Evolutionary conservation across 1,284 basidiomycete genomes (phyloP), one percentile per base, ranked within the genome.

Genomic region (Malassezia obtusa): DNA sequence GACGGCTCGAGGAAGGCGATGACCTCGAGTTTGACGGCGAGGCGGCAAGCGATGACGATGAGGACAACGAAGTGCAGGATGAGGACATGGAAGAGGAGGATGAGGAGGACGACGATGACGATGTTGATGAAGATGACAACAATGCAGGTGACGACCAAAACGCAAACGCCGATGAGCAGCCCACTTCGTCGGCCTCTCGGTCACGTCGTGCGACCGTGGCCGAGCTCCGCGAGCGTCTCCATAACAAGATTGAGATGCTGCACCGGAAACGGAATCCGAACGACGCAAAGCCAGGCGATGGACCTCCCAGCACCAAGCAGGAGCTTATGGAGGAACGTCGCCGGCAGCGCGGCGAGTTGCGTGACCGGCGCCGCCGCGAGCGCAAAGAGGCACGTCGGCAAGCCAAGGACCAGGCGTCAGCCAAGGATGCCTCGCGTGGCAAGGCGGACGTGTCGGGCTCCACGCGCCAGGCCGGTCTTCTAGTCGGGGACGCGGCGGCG

Each of bases 321-420:
- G 68, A 68, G 35, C 59, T 72, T 2, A 52, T 72, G 36, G 67
- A 69, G 43, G 70, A 68, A 52, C 62, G 68, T 30, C 49, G 70
- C 19, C 58, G 61, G 11, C 62, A 67, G 50, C 45, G 70, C 5
- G 61, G 65, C 41, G 67, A 71, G 35, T 65, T 68, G 53, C 60
- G 68, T 25, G 68, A 72, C 38, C 57, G 59, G 19, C 65, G 69
- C 43, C 63, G 66, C 49, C 50, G 60, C 11, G 58, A 63, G 38
- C 64, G 66, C 47, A 71, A 69, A 49, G 65, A 68, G 58, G 40
- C 59, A 46, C 38, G 60, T 39, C 26, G 54, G 36, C 41, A 40
- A 24, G 50, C 41, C 22, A 38, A 38, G 31, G 31, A 33, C 14
- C 30, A 38, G n/a, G 21, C 22, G 11, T 10, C 28, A 4, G 31